These are phyloP conservation scores for Nepenthes mirabilis DNA, from an alignment of 148 eudicot species.

Conservation along the genomic window DNA sequence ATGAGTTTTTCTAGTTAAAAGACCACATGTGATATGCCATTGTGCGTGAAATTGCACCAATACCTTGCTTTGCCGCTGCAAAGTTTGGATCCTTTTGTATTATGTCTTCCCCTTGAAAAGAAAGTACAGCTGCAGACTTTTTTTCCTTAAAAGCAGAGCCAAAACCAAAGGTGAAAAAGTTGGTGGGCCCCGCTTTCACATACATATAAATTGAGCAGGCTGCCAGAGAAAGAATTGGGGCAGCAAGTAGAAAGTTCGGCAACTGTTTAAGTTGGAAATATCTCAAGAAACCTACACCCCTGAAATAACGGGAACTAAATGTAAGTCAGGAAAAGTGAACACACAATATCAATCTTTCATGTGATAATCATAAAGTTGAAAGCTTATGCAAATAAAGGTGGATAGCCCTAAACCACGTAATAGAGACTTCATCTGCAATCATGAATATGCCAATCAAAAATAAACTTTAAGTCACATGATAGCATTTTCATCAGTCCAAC, in stretches of 20 bases:
- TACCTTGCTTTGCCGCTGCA: constrained; percentile 35
- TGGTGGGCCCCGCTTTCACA: constrained; percentile 41
- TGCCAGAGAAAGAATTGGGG: constrained; percentile 72
- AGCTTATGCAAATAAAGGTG: too few relatives aligned
- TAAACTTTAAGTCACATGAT: too few relatives aligned
- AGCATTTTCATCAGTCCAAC: too few relatives aligned
- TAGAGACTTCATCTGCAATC: too few relatives aligned
- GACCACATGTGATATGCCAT: neutral
- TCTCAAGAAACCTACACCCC: constrained; percentile 89
- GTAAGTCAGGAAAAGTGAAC: too few relatives aligned
- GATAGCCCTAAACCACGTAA: too few relatives aligned
- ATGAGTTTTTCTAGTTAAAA: too few relatives aligned
- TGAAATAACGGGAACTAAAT: constrained; percentile 19
- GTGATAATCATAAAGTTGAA: neutral
- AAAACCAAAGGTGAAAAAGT: constrained; percentile 65
- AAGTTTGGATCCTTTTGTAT: constrained; percentile 1
- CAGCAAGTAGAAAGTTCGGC: constrained; percentile 88
- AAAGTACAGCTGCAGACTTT: constrained; percentile 9
- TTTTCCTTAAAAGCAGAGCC: constrained; percentile 19
- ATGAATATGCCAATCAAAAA: too few relatives aligned
- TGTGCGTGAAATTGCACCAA: neutral
- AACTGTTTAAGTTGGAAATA: constrained; percentile 80
- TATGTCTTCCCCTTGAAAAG: constrained; percentile 9
- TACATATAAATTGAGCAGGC: constrained; percentile 45
- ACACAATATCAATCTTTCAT: too few relatives aligned